phyloP scores from a whole-genome alignment of 106 monocot species.

The Iris macrosiphon region DNA sequence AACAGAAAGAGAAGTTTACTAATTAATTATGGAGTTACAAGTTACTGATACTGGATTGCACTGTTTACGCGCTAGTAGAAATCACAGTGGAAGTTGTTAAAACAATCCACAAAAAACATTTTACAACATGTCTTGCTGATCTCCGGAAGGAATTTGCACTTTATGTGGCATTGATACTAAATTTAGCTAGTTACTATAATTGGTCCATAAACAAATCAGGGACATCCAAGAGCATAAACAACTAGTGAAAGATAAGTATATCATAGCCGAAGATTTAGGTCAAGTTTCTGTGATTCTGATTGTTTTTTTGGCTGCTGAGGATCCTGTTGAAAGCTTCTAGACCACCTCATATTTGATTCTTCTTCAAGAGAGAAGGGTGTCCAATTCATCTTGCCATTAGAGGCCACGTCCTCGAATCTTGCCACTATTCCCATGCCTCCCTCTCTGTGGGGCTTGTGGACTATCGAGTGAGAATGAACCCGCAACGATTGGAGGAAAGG shows the following conservation, averaged over 20 bases:
- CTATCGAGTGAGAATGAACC: constrained; percentile 43
- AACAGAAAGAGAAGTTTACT: no score
- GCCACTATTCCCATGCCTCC: constrained; percentile 6
- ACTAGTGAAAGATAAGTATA: neutral
- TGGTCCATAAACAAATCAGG: neutral
- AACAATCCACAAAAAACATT: no score
- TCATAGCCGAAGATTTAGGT: constrained; percentile 50
- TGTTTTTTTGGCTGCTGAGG: constrained; percentile 17
- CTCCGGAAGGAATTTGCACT: neutral
- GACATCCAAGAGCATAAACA: neutral
- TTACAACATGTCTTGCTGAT: no score
- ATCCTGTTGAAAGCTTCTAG: constrained; percentile 29
- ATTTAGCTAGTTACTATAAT: neutral
- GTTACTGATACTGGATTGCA: no score
- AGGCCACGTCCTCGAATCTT: constrained; percentile 13
- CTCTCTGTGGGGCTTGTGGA: constrained; percentile 18
- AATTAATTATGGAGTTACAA: no score
- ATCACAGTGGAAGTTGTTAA: no score
- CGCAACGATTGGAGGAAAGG: constrained; percentile 23
- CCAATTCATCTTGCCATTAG: constrained; percentile 7
- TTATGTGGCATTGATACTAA: neutral
- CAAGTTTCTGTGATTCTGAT: constrained; percentile 29
- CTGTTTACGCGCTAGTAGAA: no score
- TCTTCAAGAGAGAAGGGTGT: constrained; percentile 22
- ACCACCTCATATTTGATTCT: constrained; percentile 31